These are phyloP conservation scores for Hypericum perforatum DNA, from an alignment of 345 rosid species.

Conservation along the genomic window DNA sequence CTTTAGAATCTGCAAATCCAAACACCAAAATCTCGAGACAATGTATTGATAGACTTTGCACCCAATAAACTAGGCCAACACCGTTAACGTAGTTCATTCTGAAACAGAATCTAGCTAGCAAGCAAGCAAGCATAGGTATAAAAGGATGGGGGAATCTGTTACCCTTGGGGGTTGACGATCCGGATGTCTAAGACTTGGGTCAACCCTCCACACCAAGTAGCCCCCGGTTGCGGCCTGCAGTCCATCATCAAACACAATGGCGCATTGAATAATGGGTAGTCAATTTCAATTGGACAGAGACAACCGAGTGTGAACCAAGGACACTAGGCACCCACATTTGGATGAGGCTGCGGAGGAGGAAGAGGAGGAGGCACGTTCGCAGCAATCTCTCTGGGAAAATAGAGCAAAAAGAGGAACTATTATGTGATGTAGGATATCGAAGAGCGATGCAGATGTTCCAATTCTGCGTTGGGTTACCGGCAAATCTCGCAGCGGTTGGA, in stretches of 20 bases:
- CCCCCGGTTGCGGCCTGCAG: conserved; percentile 36
- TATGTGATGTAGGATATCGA: background rate
- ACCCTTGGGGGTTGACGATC: conserved; percentile 51
- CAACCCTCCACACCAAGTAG: conserved; percentile 80
- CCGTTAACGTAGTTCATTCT: conserved; percentile 1
- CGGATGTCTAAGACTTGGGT: conserved; percentile 51
- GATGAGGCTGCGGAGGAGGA: conserved; percentile 57
- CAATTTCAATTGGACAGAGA: conserved; percentile 7
- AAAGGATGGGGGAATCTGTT: conserved; percentile 6
- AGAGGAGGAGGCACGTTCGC: conserved; percentile 40
- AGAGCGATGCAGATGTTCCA: background rate
- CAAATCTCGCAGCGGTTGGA: conserved; percentile 88
- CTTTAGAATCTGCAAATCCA: no score
- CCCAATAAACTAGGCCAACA: no score
- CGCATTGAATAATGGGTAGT: no score
- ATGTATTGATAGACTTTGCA: no score
- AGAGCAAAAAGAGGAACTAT: conserved; percentile 9
- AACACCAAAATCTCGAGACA: no score
- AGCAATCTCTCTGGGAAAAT: conserved; percentile 58
- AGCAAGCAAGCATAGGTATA: background rate
- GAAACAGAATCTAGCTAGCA: conserved; percentile 7
- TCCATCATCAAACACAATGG: conserved; percentile 6
- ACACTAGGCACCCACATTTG: conserved; percentile 46
- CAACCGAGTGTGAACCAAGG: conserved; percentile 1
- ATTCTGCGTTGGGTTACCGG: conserved; percentile 39